A percentile compares a stretch with the other conserved stretches of the same genome.
phyloP scores from a whole-genome alignment of 495 filamentous ascomycete genomes.

The Chlorociboria aeruginascens region DNA sequence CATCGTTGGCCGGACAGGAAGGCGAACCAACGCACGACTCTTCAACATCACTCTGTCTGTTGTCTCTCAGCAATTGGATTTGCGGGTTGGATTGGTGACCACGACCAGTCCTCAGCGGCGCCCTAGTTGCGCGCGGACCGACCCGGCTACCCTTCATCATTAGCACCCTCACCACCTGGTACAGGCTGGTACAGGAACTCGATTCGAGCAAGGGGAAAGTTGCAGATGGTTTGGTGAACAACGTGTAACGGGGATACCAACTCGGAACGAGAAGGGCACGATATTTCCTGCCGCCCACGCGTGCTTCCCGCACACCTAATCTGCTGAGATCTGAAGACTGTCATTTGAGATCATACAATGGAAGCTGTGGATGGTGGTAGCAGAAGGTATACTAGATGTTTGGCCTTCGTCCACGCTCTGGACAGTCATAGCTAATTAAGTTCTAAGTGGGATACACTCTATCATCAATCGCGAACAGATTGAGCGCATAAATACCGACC shows the following conservation, averaged over 20 bases:
- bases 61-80: background rate
- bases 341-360: slow-evolving; percentile 9
- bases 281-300: slow-evolving; percentile 19
- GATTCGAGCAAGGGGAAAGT: slow-evolving; percentile 13
- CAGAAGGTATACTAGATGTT: background rate
- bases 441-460: slow-evolving; percentile 12
- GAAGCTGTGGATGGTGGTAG: slow-evolving; percentile 13
- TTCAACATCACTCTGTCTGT: background rate
- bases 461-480: slow-evolving; percentile 12
- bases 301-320: slow-evolving; percentile 12
- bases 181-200: slow-evolving; percentile 5
- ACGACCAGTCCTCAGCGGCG: slow-evolving; percentile 1
- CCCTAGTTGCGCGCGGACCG: background rate
- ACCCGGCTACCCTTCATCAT: background rate
- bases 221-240: slow-evolving; percentile 18
- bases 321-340: slow-evolving; percentile 1
- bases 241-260: slow-evolving; percentile 18
- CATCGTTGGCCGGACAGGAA: background rate
- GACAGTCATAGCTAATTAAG: background rate
- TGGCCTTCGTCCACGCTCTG: background rate
- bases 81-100: background rate
- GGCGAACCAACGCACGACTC: background rate
- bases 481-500: slow-evolving; percentile 11
- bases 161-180: slow-evolving; percentile 2
- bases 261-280: slow-evolving; percentile 19